Percentiles rank a stretch among this genome's conserved stretches.
Evolutionary conservation across 768 basidiomycete genomes (phyloP).

Genomic region (Sarcodon aspratus): DNA sequence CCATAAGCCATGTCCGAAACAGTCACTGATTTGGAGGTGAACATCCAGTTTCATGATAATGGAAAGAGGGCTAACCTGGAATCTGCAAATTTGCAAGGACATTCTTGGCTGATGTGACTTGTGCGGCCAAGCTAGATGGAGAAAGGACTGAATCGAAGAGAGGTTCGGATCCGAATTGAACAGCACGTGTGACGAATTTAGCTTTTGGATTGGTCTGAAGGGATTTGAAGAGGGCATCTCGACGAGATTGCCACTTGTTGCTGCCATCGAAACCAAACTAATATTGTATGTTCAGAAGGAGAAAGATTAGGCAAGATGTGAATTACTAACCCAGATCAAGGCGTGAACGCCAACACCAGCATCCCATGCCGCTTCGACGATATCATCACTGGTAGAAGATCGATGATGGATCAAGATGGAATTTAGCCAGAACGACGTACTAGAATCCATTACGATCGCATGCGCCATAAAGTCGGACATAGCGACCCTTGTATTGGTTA

Average conservation of each 20-base stretch:
- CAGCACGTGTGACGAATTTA: conserved; percentile 49
- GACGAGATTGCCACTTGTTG: conserved; percentile 40
- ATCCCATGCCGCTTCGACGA: conserved; percentile 58
- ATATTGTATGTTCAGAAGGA: not conserved
- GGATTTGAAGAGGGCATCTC: conserved; percentile 36
- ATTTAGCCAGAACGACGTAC: conserved; percentile 9
- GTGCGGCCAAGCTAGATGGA: conserved; percentile 27
- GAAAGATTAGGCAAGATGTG: not conserved
- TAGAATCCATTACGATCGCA: conserved; percentile 30
- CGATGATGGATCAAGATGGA: not conserved
- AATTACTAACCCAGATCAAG: conserved; percentile 48
- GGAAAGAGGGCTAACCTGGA: not conserved
- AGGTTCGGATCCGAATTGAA: conserved; percentile 68
- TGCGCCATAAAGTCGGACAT: conserved; percentile 37
- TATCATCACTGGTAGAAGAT: conserved; percentile 31
- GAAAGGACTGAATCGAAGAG: conserved; percentile 46
- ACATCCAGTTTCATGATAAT: too few relatives aligned
- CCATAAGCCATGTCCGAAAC: conserved; percentile 16
- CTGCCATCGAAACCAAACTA: conserved; percentile 27
- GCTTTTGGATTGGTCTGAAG: conserved; percentile 52
- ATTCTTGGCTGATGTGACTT: conserved; percentile 12
- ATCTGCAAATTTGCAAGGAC: conserved; percentile 13
- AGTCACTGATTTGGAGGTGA: conserved; percentile 4
- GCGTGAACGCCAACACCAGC: conserved; percentile 59
- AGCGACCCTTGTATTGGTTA: conserved; percentile 45